Evolutionary conservation across 129 eudicot species (phyloP), one percentile per base, ranked within the genome.

Genomic region (Centella asiatica): DNA sequence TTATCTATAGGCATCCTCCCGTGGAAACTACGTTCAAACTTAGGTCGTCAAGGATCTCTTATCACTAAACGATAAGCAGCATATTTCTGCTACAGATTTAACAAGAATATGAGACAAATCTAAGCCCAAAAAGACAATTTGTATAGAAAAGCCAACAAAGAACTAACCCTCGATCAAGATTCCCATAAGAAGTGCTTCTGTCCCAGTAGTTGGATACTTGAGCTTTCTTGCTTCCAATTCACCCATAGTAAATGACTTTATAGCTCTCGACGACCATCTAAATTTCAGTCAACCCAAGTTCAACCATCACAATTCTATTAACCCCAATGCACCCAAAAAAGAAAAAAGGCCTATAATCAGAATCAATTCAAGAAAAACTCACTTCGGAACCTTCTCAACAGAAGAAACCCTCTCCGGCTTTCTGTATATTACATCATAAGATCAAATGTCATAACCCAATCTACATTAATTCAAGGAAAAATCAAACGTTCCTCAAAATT

Each of bases 151-250:
- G 18, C 17, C 13, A 32, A 62, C 58, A 53, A 50, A 15, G 3
- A 24, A 74, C 89, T 49, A 62, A 88, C 96, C 94, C 44, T 88
- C 96, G 13, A 79, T 65, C 64, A 82, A 67, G 64, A 89, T 80
- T 24, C 90, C 95, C 90, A 85, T 68, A 23, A 89, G 76, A 54
- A 85, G 81, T 65, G 95, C 88, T 73, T 89, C 97, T 0, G 95
- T 80, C 3, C 95, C 97, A 2, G 83, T 82, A 23, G 37, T 76
- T 20, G 76, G 49, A 68, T 71, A 80, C 57, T 69, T 82, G 4
- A 89, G 78, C 76, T 89, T 89, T 64, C 90, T 77, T 13, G 97
- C 95, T 69, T 89, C 97, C 83, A 85, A 73, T 77, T 85, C 90
- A 27, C 77, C 79, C 85, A 85, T 70, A 3, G 86, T 80, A 64